A percentile compares a stretch with the other conserved stretches of the same genome.
Evolutionary conservation across 805 yeast species (phyloP).

Genomic region (Lachancea kluyveri): DNA sequence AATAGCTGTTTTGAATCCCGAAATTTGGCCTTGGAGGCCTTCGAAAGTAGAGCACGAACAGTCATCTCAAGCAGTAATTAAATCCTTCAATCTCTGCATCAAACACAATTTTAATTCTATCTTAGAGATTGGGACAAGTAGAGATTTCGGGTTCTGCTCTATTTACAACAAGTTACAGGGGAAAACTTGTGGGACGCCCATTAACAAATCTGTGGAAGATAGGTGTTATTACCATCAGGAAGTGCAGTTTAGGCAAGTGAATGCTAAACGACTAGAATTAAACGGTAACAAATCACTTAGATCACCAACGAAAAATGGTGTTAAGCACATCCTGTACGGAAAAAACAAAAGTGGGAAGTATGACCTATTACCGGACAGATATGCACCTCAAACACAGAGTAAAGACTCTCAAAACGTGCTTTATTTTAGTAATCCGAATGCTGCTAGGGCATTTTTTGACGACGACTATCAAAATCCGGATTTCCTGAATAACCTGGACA

Average conservation of each 20-base stretch:
- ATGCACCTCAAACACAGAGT: constrained; percentile 5
- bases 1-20: constrained; percentile 71
- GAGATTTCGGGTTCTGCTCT: constrained; percentile 64
- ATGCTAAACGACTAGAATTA: constrained; percentile 70
- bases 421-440: constrained; percentile 36
- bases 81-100: constrained; percentile 50
- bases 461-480: constrained; percentile 45
- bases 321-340: constrained; percentile 37
- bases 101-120: constrained; percentile 46
- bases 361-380: constrained; percentile 10
- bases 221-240: constrained; percentile 74
- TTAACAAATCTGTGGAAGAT: constrained; percentile 46
- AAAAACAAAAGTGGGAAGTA: constrained; percentile 16
- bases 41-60: constrained; percentile 13
- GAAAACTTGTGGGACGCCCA: constrained; percentile 50
- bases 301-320: constrained; percentile 46
- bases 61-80: constrained; percentile 23
- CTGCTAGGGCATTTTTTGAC: constrained; percentile 47
- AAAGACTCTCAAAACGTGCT: constrained; percentile 14
- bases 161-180: constrained; percentile 42
- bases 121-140: constrained; percentile 67
- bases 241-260: constrained; percentile 41
- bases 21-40: constrained; percentile 38
- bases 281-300: constrained; percentile 52
- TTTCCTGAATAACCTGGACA: constrained; percentile 34